A percentile compares a stretch with the other conserved stretches of the same genome.
Conservation (phyloP, 305 asterid genomes). For the Fraxinus nigra region DNA sequence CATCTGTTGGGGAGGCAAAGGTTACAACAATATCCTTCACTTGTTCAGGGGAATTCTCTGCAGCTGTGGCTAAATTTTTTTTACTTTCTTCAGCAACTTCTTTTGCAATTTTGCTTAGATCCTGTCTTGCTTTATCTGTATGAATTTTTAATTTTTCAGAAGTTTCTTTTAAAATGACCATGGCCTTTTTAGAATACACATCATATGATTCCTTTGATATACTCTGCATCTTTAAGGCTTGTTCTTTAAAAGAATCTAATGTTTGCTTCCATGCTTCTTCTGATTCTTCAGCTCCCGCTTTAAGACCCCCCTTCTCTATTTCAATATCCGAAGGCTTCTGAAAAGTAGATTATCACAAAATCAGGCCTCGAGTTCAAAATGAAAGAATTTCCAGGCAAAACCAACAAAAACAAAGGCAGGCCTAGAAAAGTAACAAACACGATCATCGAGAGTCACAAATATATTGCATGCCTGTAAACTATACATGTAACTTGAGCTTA, state of each 20-base stretch:
- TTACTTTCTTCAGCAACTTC: conserved; percentile 81
- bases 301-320: conserved; percentile 44
- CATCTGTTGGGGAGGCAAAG: conserved; percentile 64
- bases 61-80: conserved; percentile 62
- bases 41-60: conserved; percentile 75
- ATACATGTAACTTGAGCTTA: neutral
- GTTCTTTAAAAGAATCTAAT: conserved; percentile 69
- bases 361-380: neutral
- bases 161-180: conserved; percentile 59
- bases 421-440: neutral
- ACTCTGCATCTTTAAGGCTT: conserved; percentile 71
- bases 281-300: conserved; percentile 50
- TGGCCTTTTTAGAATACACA: conserved; percentile 69
- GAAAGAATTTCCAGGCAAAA: neutral
- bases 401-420: neutral
- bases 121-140: conserved; percentile 84
- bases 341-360: conserved; percentile 21
- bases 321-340: conserved; percentile 64
- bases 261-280: conserved; percentile 83
- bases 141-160: conserved; percentile 75
- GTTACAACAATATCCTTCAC: conserved; percentile 86
- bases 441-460: neutral
- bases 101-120: conserved; percentile 57
- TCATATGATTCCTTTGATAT: conserved; percentile 81
- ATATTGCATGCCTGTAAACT: neutral